A percentile compares a stretch with the other conserved stretches of the same genome.
Evolutionary conservation across 2,329 filamentous ascomycete species (phyloP).

Genomic region (Exophiala alcalophila): DNA sequence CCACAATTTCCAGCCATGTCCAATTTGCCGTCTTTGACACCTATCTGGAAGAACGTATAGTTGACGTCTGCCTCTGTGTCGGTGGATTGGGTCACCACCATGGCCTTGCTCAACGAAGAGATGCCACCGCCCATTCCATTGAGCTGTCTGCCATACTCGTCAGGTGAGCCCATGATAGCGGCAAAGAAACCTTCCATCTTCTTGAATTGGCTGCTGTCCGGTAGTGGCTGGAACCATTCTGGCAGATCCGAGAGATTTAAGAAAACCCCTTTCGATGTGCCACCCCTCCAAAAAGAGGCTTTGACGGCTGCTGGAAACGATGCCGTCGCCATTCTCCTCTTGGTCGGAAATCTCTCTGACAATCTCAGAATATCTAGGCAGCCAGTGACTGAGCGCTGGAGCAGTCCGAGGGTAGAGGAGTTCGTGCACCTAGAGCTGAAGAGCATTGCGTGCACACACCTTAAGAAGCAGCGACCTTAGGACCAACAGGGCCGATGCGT

Average conservation of each 20-base stretch:
- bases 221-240: constrained; percentile 14
- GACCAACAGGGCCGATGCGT: too few relatives aligned
- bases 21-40: constrained; percentile 58
- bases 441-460: too few relatives aligned
- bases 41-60: constrained; percentile 69
- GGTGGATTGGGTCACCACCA: constrained; percentile 49
- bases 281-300: constrained; percentile 64
- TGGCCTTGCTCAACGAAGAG: constrained; percentile 66
- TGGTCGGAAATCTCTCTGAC: not conserved
- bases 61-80: constrained; percentile 58
- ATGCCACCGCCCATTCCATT: constrained; percentile 69
- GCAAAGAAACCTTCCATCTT: constrained; percentile 19
- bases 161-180: constrained; percentile 26
- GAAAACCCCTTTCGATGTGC: constrained; percentile 67
- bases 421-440: too few relatives aligned
- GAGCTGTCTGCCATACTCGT: constrained; percentile 59
- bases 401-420: too few relatives aligned
- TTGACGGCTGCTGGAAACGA: constrained; percentile 13
- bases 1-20: constrained; percentile 71
- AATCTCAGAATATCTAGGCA: constrained; percentile 3
- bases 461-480: too few relatives aligned
- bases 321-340: constrained; percentile 8
- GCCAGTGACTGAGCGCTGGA: too few relatives aligned
- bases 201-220: constrained; percentile 6
- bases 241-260: constrained; percentile 56